Conservation (phyloP, 2,329 filamentous ascomycete genomes). For the Fusarium temperatum region DNA sequence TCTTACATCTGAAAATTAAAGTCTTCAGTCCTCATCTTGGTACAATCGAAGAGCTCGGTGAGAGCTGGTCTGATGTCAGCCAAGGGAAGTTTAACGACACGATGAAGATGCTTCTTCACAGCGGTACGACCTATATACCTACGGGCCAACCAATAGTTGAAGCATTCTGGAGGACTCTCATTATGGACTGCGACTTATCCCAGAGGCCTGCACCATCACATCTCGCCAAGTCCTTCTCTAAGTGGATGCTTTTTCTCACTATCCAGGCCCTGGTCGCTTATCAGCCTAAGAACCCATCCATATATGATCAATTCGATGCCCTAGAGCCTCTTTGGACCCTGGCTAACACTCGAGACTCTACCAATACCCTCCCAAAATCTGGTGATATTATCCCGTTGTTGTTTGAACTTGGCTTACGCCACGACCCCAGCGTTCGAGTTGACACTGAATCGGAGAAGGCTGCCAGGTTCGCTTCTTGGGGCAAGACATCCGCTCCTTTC, state of each 20-base stretch:
- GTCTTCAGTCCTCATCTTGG: neutral
- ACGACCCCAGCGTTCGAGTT: neutral
- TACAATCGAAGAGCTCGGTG: neutral
- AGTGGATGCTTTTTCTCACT: neutral
- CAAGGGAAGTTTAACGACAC: neutral
- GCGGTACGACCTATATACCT: neutral
- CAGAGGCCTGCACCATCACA: neutral
- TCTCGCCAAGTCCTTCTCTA: neutral
- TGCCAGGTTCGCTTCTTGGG: slow-evolving; percentile 6
- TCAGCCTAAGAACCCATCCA: slow-evolving; percentile 6
- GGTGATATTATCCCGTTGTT: slow-evolving; percentile 19
- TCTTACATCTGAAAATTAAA: neutral
- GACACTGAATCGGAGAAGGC: slow-evolving; percentile 11
- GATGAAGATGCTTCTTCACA: neutral
- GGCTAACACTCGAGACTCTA: slow-evolving; percentile 31
- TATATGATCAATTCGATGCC: slow-evolving; percentile 28
- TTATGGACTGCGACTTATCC: neutral
- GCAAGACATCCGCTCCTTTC: slow-evolving; percentile 23
- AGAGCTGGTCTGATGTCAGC: neutral
- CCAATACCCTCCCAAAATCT: slow-evolving; percentile 27
- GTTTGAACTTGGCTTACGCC: slow-evolving; percentile 19
- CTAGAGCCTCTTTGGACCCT: slow-evolving; percentile 35
- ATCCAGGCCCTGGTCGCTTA: neutral
- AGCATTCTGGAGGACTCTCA: neutral
- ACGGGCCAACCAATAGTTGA: neutral